Conservation (phyloP, 495 filamentous ascomycete genomes). For the Ascodesmis nigricans region DNA sequence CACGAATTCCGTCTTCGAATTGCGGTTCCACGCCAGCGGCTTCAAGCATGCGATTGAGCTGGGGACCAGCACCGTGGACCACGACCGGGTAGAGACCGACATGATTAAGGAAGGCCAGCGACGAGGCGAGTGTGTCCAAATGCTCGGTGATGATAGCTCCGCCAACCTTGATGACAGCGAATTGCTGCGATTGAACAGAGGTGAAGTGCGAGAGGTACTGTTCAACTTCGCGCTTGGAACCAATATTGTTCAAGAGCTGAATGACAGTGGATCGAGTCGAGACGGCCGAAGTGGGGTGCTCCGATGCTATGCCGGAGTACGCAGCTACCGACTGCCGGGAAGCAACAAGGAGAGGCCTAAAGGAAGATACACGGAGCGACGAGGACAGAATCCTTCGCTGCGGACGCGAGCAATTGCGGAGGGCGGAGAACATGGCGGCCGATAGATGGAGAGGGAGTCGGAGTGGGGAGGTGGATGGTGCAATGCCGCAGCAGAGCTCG, state of each 20-base stretch:
- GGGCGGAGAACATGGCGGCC: no score
- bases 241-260: conserved; percentile 85
- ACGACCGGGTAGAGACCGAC: conserved; percentile 91
- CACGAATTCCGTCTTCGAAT: conserved; percentile 88
- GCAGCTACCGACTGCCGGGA: conserved; percentile 1
- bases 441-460: no score
- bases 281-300: conserved; percentile 11
- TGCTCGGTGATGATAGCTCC: conserved; percentile 94
- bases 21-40: conserved; percentile 83
- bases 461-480: no score
- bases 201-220: conserved; percentile 97
- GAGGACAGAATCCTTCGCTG: no score
- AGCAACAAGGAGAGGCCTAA: neutral
- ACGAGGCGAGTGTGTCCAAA: conserved; percentile 67
- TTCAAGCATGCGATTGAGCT: conserved; percentile 84
- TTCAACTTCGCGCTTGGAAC: conserved; percentile 90
- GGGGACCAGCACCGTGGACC: conserved; percentile 87
- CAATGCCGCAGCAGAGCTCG: no score
- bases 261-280: conserved; percentile 73
- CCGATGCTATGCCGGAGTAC: conserved; percentile 5
- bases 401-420: no score
- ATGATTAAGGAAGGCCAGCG: conserved; percentile 80
- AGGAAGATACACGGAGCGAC: no score
- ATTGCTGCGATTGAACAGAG: conserved; percentile 90
- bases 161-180: conserved; percentile 97